phyloP scores from a whole-genome alignment of 2,329 filamentous ascomycete species.

The Dothiorella sarmentorum region DNA sequence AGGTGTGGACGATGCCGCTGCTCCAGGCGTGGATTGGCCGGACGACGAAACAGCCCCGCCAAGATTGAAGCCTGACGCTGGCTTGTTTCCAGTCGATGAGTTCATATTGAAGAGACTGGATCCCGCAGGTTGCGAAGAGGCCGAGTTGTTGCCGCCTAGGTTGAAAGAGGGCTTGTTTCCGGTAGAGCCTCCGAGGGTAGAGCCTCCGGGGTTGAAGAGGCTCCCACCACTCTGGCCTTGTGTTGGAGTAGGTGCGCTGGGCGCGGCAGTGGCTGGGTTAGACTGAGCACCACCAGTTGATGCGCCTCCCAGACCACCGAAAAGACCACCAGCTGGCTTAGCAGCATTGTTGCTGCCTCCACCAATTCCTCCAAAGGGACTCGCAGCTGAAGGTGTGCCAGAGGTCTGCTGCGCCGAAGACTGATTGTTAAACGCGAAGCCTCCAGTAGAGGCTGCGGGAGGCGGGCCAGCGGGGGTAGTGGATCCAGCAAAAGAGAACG shows the following conservation, averaged over 20 bases:
- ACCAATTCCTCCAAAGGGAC: neutral
- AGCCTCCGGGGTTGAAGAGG: slow-evolving; percentile 25
- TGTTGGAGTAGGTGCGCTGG: slow-evolving; percentile 22
- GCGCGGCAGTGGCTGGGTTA: slow-evolving; percentile 22
- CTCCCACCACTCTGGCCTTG: slow-evolving; percentile 6
- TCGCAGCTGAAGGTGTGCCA: slow-evolving; percentile 10
- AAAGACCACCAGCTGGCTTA: slow-evolving; percentile 27
- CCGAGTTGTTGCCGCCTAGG: neutral
- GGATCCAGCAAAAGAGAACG: slow-evolving; percentile 29
- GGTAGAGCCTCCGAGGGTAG: slow-evolving; percentile 23
- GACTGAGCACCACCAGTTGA: slow-evolving; percentile 18
- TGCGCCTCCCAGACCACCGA: slow-evolving; percentile 21
- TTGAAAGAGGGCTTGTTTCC: slow-evolving; percentile 26
- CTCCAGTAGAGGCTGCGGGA: slow-evolving; percentile 21
- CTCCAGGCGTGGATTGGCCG: slow-evolving; percentile 3
- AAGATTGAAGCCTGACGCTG: slow-evolving; percentile 26
- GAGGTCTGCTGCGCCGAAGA: neutral
- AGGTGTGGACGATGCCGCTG: slow-evolving; percentile 4
- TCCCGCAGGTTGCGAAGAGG: neutral
- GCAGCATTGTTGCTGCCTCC: slow-evolving; percentile 20
- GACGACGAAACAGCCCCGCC: slow-evolving; percentile 22
- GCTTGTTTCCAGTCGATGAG: slow-evolving; percentile 28
- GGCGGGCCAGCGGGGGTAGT: slow-evolving; percentile 40
- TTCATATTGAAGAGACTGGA: neutral
- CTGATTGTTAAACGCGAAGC: slow-evolving; percentile 4